Percentiles rank a stretch among this genome's conserved stretches.
These are phyloP conservation scores for Microbotryum saponariae DNA, from an alignment of 1,284 basidiomycete species.

Conservation along the genomic window DNA sequence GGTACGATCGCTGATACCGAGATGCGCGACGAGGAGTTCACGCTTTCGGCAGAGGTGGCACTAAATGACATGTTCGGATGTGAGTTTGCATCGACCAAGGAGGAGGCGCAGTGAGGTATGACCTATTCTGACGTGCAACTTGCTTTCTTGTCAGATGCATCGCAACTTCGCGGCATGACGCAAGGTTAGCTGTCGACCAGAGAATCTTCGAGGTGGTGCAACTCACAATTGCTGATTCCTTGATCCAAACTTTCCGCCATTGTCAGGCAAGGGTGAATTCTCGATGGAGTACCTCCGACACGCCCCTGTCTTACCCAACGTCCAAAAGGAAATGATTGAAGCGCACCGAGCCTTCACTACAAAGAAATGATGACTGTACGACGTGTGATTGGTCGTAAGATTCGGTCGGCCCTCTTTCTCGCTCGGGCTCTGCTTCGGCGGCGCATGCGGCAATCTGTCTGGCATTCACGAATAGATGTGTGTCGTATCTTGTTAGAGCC, in stretches of 20 bases:
- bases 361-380: conserved; percentile 1
- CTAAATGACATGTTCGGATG: conserved; percentile 99
- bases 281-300: conserved; percentile 45
- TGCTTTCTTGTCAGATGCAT: conserved; percentile 51
- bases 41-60: conserved; percentile 80
- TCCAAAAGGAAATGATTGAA: conserved; percentile 75
- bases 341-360: conserved; percentile 50
- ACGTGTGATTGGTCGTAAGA: too few species aligned
- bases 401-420: too few species aligned
- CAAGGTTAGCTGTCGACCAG: conserved; percentile 48
- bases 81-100: conserved; percentile 7
- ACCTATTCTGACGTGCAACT: background rate
- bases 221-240: conserved; percentile 31
- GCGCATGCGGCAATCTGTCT: too few species aligned
- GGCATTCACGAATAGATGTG: too few species aligned
- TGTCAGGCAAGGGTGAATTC: conserved; percentile 61
- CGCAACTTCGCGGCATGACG: conserved; percentile 81
- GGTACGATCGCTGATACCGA: conserved; percentile 96
- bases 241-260: background rate
- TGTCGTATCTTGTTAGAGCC: too few species aligned
- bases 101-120: background rate
- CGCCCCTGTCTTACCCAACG: conserved; percentile 75
- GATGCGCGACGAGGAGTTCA: conserved; percentile 95
- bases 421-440: too few species aligned
- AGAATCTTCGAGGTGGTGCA: background rate